Base-by-base conservation (phyloP, 164 flowering plant genomes). In the Vitis riparia region DNA sequence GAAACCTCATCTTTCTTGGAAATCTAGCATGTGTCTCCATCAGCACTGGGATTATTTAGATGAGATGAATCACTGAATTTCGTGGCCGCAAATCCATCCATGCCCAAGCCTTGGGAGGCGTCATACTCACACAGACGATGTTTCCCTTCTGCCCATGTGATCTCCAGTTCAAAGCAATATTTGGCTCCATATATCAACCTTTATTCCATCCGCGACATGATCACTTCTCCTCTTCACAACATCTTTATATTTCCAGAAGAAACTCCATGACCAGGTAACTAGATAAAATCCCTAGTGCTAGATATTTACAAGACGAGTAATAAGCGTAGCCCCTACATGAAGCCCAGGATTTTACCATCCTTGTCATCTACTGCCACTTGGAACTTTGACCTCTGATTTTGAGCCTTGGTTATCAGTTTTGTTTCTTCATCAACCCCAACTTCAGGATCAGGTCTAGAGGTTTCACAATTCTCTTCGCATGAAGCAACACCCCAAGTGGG, bases 281-380 rank as follows among this genome's bases (percentile, higher is more conserved):
- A 97, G 62, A 67, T 63, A 66, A 81, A 79, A 79, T 87, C 87
- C 51, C 82, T 89, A 74, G 72, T 66, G 59, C 71, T 70, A 9
- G 79, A 68, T 76, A 17, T 84, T 88, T 51, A 64, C 30, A 63
- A 93, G 73, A 10, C 83, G 89, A 63, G 90, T 79, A 48, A 86
- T 64, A 49, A 91, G 77, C 97, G 93, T 90, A 44, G 99, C 98
- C 63, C 97, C 91, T 5, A 98, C 93, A 87, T 93, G 98, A 69
- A 81, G 86, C 64, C 69, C 75, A 55, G 90, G 82, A 73, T 77
- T 49, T 81, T 77, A 51, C 78, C 74, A 59, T 90, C 89, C 80
- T 80, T 84, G 69, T 71, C 72, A 72, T 74, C 72, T 52, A 67
- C 53, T 12, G 71, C 76, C 53, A 16, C 59, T 58, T 59, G 81